These are phyloP conservation scores for Fusarium nodosum DNA, from an alignment of 2,329 filamentous ascomycete genomes.

Conservation along the genomic window DNA sequence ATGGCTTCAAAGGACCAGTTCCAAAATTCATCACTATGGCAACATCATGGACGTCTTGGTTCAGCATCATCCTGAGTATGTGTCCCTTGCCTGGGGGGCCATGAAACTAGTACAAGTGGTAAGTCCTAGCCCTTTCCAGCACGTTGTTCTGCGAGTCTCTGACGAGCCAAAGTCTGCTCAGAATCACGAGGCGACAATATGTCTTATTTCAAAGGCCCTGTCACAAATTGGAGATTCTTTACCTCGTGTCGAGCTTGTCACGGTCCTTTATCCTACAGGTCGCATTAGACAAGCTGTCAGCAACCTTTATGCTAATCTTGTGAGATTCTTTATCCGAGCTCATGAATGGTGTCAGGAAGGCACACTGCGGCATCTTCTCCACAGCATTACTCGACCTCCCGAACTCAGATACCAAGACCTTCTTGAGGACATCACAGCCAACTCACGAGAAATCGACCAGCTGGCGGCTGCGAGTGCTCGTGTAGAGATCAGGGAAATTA, in stretches of 20 bases:
- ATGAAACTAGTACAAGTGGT: not conserved
- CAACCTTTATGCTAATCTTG: not conserved
- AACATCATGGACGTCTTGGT: not conserved
- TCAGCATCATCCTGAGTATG: conserved; percentile 5
- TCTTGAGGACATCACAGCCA: not conserved
- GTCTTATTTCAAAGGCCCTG: not conserved
- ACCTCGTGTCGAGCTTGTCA: not conserved
- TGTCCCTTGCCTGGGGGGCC: not conserved
- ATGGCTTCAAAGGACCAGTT: not conserved
- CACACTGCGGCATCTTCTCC: not conserved
- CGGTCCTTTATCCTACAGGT: not conserved
- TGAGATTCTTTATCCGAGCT: conserved; percentile 3
- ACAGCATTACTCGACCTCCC: not conserved
- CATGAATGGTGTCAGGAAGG: conserved; percentile 2
- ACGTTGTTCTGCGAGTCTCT: not conserved
- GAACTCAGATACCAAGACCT: conserved; percentile 6
- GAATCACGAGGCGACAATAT: conserved; percentile 2
- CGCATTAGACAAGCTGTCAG: not conserved
- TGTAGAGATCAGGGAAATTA: not conserved
- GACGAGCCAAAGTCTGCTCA: not conserved
- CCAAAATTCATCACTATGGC: not conserved
- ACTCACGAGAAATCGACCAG: not conserved
- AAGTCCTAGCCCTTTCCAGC: rapidly evolving
- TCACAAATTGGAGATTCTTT: not conserved
- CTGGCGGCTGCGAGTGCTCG: not conserved